Evolutionary conservation across 1,284 basidiomycete genomes (phyloP).

Genomic region (Somion occarium): DNA sequence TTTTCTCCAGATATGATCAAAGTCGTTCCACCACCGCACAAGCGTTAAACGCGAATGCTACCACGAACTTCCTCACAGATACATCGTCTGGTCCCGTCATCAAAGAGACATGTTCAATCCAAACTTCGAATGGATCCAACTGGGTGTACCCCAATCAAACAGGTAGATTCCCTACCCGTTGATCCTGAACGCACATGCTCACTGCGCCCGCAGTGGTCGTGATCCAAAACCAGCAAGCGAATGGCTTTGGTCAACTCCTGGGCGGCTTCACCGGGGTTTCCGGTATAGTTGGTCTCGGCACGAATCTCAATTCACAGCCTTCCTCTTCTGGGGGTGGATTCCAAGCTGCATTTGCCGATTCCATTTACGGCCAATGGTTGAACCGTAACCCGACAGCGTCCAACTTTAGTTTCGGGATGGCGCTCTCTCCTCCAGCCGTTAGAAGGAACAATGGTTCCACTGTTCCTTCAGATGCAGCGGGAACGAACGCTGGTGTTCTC

Average conservation of each 20-base stretch:
- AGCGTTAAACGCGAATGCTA: slow-evolving; percentile 17
- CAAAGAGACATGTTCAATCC: slow-evolving; percentile 31
- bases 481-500: slow-evolving; percentile 24
- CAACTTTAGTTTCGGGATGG: slow-evolving; percentile 26
- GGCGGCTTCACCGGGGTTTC: slow-evolving; percentile 16
- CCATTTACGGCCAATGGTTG: slow-evolving; percentile 23
- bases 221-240: slow-evolving; percentile 11
- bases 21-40: slow-evolving; percentile 25
- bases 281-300: slow-evolving; percentile 26
- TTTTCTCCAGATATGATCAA: slow-evolving; percentile 26
- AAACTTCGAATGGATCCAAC: slow-evolving; percentile 20
- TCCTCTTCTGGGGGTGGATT: slow-evolving; percentile 10
- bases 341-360: slow-evolving; percentile 20
- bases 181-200: neutral
- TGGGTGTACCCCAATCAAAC: slow-evolving; percentile 37
- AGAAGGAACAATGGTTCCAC: slow-evolving; percentile 13
- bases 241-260: slow-evolving; percentile 11
- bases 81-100: slow-evolving; percentile 26
- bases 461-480: neutral
- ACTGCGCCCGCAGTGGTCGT: slow-evolving; percentile 16
- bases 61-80: slow-evolving; percentile 20
- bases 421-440: slow-evolving; percentile 20
- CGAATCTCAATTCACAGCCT: slow-evolving; percentile 12
- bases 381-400: slow-evolving; percentile 16
- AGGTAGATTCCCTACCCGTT: slow-evolving; percentile 19